phyloP scores from a whole-genome alignment of 1,139 yeast genomes.

The Kodamaea plutei region DNA sequence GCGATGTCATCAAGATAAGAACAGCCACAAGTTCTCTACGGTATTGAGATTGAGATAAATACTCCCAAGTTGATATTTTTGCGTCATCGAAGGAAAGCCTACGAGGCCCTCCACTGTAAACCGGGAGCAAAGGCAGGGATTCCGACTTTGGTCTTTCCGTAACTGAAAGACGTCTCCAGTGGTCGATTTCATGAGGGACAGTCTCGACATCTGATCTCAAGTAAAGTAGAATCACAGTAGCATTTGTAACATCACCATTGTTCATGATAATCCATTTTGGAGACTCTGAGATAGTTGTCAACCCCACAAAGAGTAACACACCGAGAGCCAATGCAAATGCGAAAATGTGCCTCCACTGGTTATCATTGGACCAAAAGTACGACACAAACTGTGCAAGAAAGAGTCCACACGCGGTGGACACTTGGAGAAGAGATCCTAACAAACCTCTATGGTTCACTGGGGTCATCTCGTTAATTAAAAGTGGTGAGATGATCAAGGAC shows the following conservation, averaged over 20 bases:
- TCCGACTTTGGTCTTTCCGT: slow-evolving; percentile 4
- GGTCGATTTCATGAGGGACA: slow-evolving; percentile 32
- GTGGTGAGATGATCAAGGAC: slow-evolving; percentile 35
- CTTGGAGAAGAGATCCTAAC: slow-evolving; percentile 34
- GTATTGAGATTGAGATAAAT: slow-evolving; percentile 18
- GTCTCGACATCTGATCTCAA: slow-evolving; percentile 29
- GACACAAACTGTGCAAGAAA: slow-evolving; percentile 32
- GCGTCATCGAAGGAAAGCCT: slow-evolving; percentile 31
- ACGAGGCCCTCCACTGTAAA: slow-evolving; percentile 10
- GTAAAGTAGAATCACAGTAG: slow-evolving; percentile 24
- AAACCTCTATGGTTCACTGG: slow-evolving; percentile 38
- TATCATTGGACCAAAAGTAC: slow-evolving; percentile 29
- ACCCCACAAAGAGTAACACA: slow-evolving; percentile 24
- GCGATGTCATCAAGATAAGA: slow-evolving; percentile 33
- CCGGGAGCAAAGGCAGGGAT: slow-evolving; percentile 4
- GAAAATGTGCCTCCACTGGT: slow-evolving; percentile 35
- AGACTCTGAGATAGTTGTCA: slow-evolving; percentile 34
- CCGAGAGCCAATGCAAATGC: slow-evolving; percentile 24
- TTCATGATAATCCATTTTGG: slow-evolving; percentile 39
- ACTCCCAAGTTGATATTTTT: slow-evolving; percentile 21
- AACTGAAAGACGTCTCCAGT: slow-evolving; percentile 31
- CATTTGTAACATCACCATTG: slow-evolving; percentile 25
- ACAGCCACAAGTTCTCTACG: slow-evolving; percentile 29
- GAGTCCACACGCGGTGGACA: slow-evolving; percentile 35
- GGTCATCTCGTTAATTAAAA: slow-evolving; percentile 35